Conservation (phyloP, 345 rosid genomes). For the Erodium maritimum region DNA sequence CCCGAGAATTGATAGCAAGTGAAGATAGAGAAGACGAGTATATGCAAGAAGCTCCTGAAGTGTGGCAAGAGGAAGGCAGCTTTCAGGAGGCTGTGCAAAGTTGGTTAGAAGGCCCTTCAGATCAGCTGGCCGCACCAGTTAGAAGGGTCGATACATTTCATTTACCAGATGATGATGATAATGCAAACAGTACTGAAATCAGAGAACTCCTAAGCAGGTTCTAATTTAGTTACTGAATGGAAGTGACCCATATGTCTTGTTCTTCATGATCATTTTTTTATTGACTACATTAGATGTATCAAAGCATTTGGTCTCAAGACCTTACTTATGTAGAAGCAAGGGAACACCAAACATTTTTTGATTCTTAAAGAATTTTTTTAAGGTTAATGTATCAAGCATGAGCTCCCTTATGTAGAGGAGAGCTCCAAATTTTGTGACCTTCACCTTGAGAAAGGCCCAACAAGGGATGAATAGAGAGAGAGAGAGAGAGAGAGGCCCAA, state of each 20-base stretch:
- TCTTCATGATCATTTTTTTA: too few species aligned
- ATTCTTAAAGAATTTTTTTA: too few species aligned
- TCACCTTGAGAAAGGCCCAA: too few species aligned
- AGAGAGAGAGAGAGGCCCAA: too few species aligned
- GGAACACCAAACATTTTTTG: too few species aligned
- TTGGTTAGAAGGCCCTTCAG: conserved; percentile 47
- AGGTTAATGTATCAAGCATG: too few species aligned
- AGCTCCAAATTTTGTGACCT: too few species aligned
- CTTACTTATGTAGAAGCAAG: too few species aligned
- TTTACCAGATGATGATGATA: conserved; percentile 55
- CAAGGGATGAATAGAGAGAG: too few species aligned
- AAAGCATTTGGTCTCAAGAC: too few species aligned
- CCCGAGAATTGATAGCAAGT: conserved; percentile 18
- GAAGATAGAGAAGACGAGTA: conserved; percentile 31
- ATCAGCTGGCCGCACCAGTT: conserved; percentile 27
- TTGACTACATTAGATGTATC: too few species aligned
- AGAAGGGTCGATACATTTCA: conserved; percentile 42
- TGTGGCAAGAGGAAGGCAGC: conserved; percentile 24
- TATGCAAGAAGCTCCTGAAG: conserved; percentile 29
- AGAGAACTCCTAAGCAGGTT: conserved; percentile 84
- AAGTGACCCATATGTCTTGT: neutral
- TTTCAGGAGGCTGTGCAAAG: conserved; percentile 43
- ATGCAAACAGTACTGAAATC: conserved; percentile 52
- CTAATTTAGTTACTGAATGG: conserved; percentile 7
- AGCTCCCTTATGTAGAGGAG: too few species aligned